These are phyloP conservation scores for Macroventuria anomochaeta DNA, from an alignment of 2,329 filamentous ascomycete species.

Conservation along the genomic window DNA sequence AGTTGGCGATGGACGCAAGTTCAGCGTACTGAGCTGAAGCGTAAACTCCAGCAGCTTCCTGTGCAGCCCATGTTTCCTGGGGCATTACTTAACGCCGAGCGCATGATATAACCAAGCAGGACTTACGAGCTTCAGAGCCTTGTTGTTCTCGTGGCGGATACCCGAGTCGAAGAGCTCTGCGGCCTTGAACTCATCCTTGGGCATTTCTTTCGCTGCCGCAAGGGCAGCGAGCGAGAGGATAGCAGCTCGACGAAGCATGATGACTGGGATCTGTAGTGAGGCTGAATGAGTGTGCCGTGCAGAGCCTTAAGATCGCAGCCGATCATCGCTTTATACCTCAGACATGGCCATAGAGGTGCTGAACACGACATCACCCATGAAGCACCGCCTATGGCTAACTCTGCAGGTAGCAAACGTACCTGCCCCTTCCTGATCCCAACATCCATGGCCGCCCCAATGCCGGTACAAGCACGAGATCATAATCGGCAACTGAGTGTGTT, in stretches of 20 bases:
- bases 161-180: constrained; percentile 50
- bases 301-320: neutral
- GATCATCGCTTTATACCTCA: constrained; percentile 9
- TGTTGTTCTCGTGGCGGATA: constrained; percentile 47
- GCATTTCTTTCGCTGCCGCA: constrained; percentile 43
- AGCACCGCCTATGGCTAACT: constrained; percentile 30
- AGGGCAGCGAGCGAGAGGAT: constrained; percentile 45
- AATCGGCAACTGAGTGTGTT: constrained; percentile 28
- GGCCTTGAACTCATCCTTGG: constrained; percentile 44
- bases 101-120: neutral
- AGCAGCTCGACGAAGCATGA: constrained; percentile 39
- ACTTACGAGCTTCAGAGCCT: constrained; percentile 43
- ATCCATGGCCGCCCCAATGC: constrained; percentile 21
- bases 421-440: constrained; percentile 34
- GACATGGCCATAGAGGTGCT: constrained; percentile 16
- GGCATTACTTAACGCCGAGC: constrained; percentile 24
- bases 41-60: constrained; percentile 42
- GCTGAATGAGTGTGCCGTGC: constrained; percentile 14
- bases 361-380: constrained; percentile 11
- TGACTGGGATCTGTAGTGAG: constrained; percentile 17
- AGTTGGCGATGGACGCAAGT: constrained; percentile 43
- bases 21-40: constrained; percentile 45
- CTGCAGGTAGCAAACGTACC: constrained; percentile 39
- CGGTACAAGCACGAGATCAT: constrained; percentile 22
- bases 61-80: constrained; percentile 49